Base-by-base conservation (phyloP, 352 stramenopile species). In the Phytopythium oedochilum region DNA sequence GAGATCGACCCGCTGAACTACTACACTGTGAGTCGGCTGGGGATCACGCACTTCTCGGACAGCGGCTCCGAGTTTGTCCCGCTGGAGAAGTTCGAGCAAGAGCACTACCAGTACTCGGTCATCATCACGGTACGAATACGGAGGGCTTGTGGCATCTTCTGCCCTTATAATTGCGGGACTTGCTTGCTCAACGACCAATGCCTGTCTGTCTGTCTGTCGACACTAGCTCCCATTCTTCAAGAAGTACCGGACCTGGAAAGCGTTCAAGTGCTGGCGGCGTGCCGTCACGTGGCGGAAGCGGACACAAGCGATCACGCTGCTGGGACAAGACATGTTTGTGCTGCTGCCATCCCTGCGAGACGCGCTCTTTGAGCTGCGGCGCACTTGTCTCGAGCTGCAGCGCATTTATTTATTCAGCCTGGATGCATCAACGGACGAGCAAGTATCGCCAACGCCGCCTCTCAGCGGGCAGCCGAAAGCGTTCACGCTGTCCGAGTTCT, bases 241-340 rank as follows among this genome's bases (percentile, higher is more conserved):
- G 42, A 78, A 81, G 18, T 97, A 97, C 71, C 78, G 81, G 7
- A 42, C 75, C 20, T 98, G 92, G 92, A 98, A 98, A 59, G 76
- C 66, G 25, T 98, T 97, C 57, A 75, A 59, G 6, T 66, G 92
- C 17, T 98, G 93, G 93, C 92, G 89, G 34, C 76, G 75, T 53
- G 66, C 70, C 29, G 55, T 98, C 28, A 88, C 75, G 28, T 48
- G 70, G 0, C 57, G 61, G 42, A 87, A 77, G 65, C 83, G 61
- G 17, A 54, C 53, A 17, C 59, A 70, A 22, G 72, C 57, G 11
- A 55, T 65, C 12, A 29, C 74, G 0, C 73, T 68, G 3, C 62
- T 98, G 2, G 83, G 78, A n/a, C 74, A 78, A 44, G 82, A 86
- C 20, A 72, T 98, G 4, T 97, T 98, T 53, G 70, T 97, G 14